Evolutionary conservation across 345 rosid genomes (phyloP).

Genomic region (Lepidium aucheri): DNA sequence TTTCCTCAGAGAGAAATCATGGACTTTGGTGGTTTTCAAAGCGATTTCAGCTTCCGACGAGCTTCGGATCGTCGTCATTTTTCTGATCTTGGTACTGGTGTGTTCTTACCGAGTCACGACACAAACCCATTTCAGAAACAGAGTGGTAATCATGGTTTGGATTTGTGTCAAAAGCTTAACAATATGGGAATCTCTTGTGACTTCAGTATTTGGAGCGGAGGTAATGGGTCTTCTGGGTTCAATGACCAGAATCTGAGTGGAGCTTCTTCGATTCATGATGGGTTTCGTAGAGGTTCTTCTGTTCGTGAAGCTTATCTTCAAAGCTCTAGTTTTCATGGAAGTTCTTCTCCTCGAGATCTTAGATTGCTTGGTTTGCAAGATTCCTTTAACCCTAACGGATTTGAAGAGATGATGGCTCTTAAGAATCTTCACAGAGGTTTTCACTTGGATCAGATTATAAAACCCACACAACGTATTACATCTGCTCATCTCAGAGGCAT

Average conservation of each 20-base stretch:
- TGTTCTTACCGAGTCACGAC: conserved; percentile 10
- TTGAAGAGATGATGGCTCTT: conserved; percentile 27
- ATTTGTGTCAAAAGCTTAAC: conserved; percentile 33
- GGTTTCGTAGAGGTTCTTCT: conserved; percentile 9
- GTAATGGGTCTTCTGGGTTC: conserved; percentile 14
- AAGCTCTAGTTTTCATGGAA: conserved; percentile 14
- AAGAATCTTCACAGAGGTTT: conserved; percentile 24
- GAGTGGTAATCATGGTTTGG: conserved; percentile 17
- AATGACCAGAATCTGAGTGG: background rate
- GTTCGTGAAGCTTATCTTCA: conserved; percentile 18
- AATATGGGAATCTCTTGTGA: conserved; percentile 42
- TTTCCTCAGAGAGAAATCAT: conserved; percentile 14
- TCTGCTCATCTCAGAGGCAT: conserved; percentile 1
- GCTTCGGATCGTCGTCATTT: conserved; percentile 23
- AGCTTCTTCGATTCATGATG: conserved; percentile 23
- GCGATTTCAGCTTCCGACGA: conserved; percentile 16
- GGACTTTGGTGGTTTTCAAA: conserved; percentile 25
- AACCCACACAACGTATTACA: conserved; percentile 13
- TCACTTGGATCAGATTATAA: conserved; percentile 26
- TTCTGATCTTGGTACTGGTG: conserved; percentile 8
- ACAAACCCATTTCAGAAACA: conserved; percentile 25
- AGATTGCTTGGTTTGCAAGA: conserved; percentile 27
- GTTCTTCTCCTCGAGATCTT: conserved; percentile 1
- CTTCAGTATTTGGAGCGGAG: conserved; percentile 11
- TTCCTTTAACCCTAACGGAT: conserved; percentile 15